Conservation (phyloP, 2,329 filamentous ascomycete genomes). For the Claviceps digitariae region DNA sequence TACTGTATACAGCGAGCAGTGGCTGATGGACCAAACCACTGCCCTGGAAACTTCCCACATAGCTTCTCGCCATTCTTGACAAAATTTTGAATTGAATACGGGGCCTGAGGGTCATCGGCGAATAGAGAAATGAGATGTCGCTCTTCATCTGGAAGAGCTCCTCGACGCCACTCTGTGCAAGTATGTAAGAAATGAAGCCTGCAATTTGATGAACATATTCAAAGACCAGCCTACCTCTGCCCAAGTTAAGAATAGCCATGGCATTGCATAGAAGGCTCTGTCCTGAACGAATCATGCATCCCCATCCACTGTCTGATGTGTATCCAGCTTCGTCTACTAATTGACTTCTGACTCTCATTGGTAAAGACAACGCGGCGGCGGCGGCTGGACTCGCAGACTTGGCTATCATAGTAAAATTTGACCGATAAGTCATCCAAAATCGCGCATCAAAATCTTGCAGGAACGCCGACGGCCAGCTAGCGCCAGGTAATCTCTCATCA, state of each 20-base stretch:
- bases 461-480: slow-evolving; percentile 75
- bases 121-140: slow-evolving; percentile 65
- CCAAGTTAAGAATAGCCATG: slow-evolving; percentile 56
- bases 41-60: slow-evolving; percentile 88
- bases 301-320: slow-evolving; percentile 90
- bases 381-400: slow-evolving; percentile 65
- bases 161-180: slow-evolving; percentile 57
- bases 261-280: slow-evolving; percentile 88
- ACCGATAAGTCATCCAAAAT: slow-evolving; percentile 95
- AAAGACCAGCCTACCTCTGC: slow-evolving; percentile 50
- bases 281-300: slow-evolving; percentile 95
- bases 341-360: slow-evolving; percentile 71
- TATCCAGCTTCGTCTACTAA: slow-evolving; percentile 70
- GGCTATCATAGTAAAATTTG: slow-evolving; percentile 69
- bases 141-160: slow-evolving; percentile 45
- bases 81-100: slow-evolving; percentile 92
- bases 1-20: slow-evolving; percentile 90
- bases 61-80: slow-evolving; percentile 74
- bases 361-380: slow-evolving; percentile 58
- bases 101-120: slow-evolving; percentile 71
- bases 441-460: slow-evolving; percentile 85
- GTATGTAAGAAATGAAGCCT: background rate
- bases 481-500: slow-evolving; percentile 30
- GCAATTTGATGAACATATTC: background rate
- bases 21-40: slow-evolving; percentile 98